Conservation (phyloP, 371 early-diverging fungal species). For the Mucor indicus region DNA sequence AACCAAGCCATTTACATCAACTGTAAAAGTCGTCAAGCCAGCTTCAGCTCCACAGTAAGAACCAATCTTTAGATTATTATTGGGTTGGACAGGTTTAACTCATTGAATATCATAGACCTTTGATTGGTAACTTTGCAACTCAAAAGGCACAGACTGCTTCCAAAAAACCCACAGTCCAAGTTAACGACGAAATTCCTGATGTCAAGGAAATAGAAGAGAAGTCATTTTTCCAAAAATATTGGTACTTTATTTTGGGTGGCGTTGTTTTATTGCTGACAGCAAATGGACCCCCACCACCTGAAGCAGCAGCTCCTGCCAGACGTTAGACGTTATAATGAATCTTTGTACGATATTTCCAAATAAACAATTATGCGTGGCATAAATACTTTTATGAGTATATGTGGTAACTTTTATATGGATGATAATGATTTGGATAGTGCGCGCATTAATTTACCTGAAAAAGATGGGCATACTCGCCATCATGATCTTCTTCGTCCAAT, state of each 20-base stretch:
- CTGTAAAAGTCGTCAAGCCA: slow-evolving; percentile 9
- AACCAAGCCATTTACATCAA: slow-evolving; percentile 16
- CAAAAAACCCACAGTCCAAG: slow-evolving; percentile 10
- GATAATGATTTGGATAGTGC: too few relatives aligned
- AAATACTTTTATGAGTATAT: too few relatives aligned
- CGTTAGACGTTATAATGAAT: not conserved
- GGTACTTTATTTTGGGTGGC: slow-evolving; percentile 19
- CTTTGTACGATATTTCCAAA: too few relatives aligned
- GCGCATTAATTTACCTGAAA: too few relatives aligned
- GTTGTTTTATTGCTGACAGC: slow-evolving; percentile 8
- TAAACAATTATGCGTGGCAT: too few relatives aligned
- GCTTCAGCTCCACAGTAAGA: slow-evolving; percentile 16
- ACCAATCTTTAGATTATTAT: not conserved
- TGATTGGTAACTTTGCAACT: slow-evolving; percentile 15
- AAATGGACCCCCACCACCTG: slow-evolving; percentile 5
- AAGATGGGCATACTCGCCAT: too few relatives aligned
- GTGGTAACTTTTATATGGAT: too few relatives aligned
- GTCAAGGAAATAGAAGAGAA: slow-evolving; percentile 24
- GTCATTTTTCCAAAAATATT: slow-evolving; percentile 30
- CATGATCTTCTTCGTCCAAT: too few relatives aligned
- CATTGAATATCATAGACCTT: slow-evolving; percentile 8
- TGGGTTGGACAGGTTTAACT: not conserved
- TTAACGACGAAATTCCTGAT: slow-evolving; percentile 16
- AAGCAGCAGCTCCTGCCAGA: slow-evolving; percentile 1
- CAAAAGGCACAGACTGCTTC: slow-evolving; percentile 13